Percentiles rank a stretch among this genome's conserved stretches.
Conservation (phyloP, 2,329 filamentous ascomycete species). For the Coccinonectria pachysandricola region DNA sequence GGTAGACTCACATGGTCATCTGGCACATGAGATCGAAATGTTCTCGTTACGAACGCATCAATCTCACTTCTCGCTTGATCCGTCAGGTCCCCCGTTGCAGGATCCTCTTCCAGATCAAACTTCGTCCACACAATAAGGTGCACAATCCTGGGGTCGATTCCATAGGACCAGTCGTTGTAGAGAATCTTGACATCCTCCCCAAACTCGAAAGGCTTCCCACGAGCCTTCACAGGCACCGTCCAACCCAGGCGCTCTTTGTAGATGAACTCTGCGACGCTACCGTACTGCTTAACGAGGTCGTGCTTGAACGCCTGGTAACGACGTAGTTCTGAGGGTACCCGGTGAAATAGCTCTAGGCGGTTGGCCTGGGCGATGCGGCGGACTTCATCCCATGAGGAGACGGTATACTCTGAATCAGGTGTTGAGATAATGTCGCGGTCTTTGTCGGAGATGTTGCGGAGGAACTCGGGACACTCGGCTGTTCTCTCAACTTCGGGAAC, state of each 20-base stretch:
- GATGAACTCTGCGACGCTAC: slow-evolving; percentile 70
- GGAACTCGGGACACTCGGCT: slow-evolving; percentile 59
- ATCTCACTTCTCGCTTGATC: slow-evolving; percentile 52
- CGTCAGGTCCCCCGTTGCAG: slow-evolving; percentile 55
- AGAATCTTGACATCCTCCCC: slow-evolving; percentile 60
- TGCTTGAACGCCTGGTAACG: slow-evolving; percentile 64
- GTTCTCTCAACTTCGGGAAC: slow-evolving; percentile 53
- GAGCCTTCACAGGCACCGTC: slow-evolving; percentile 34
- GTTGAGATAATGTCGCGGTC: slow-evolving; percentile 61
- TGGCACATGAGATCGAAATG: slow-evolving; percentile 48
- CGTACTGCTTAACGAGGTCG: slow-evolving; percentile 54
- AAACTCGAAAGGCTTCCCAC: slow-evolving; percentile 30
- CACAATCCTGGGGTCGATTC: slow-evolving; percentile 64
- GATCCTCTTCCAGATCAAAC: slow-evolving; percentile 65
- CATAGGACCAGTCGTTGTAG: slow-evolving; percentile 92
- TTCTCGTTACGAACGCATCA: slow-evolving; percentile 56
- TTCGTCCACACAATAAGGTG: slow-evolving; percentile 93
- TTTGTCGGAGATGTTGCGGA: slow-evolving; percentile 54
- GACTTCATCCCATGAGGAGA: slow-evolving; percentile 61
- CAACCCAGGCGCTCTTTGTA: slow-evolving; percentile 61
- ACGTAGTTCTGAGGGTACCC: slow-evolving; percentile 67
- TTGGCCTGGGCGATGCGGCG: slow-evolving; percentile 52
- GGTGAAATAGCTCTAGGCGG: slow-evolving; percentile 64
- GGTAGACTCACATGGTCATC: slow-evolving; percentile 38
- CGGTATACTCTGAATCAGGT: slow-evolving; percentile 53